These are phyloP conservation scores for Alnus rubra DNA, from an alignment of 306 rosid species.

Conservation along the genomic window DNA sequence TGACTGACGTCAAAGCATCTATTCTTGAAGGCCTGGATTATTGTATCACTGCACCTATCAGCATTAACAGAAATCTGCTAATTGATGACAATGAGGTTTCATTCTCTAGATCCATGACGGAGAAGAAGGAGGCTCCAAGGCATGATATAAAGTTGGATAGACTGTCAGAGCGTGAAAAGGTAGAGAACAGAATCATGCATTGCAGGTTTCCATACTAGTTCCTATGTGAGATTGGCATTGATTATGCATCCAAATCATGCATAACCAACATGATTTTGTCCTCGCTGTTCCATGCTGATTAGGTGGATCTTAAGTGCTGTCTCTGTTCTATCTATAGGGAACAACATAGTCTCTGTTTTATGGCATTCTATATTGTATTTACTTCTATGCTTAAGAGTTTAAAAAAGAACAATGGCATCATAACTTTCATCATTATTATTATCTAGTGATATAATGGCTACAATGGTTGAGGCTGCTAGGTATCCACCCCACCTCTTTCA, in stretches of 20 bases:
- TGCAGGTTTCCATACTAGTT: slow-evolving; percentile 13
- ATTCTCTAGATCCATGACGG: slow-evolving; percentile 65
- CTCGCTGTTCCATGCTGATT: neutral
- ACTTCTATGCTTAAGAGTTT: neutral
- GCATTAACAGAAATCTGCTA: slow-evolving; percentile 41
- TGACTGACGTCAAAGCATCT: slow-evolving; percentile 35
- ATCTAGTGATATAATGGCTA: neutral
- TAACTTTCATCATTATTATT: neutral
- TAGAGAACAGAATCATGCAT: slow-evolving; percentile 27
- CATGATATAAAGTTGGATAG: slow-evolving; percentile 61
- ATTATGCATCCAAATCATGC: neutral
- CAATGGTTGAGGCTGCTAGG: slow-evolving; percentile 4
- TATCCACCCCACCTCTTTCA: neutral
- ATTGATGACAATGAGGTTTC: slow-evolving; percentile 40
- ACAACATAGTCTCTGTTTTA: neutral
- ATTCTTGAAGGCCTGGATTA: slow-evolving; percentile 58
- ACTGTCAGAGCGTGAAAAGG: slow-evolving; percentile 77
- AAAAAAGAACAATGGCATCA: neutral
- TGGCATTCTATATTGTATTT: neutral
- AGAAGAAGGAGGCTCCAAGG: slow-evolving; percentile 54
- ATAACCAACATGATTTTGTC: neutral
- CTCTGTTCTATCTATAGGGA: neutral
- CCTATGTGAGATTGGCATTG: slow-evolving; percentile 6
- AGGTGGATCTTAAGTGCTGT: neutral
- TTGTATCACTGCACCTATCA: slow-evolving; percentile 48